A percentile compares a stretch with the other conserved stretches of the same genome.
Evolutionary conservation across 805 yeast species (phyloP).

Genomic region (Suhomyces vadensis): DNA sequence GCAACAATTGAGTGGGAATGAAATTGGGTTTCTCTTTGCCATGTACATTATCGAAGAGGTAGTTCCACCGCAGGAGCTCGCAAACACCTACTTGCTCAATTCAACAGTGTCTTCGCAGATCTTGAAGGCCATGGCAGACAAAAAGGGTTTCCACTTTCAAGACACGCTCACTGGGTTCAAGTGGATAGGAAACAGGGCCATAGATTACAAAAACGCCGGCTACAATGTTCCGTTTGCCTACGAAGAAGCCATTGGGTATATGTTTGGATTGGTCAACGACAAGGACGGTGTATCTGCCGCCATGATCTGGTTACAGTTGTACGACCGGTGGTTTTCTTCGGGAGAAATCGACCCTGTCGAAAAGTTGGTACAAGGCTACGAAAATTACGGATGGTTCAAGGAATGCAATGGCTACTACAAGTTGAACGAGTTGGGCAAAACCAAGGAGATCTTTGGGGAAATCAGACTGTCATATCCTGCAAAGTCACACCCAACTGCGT

Average conservation of each 20-base stretch:
- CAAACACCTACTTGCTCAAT: slow-evolving; percentile 60
- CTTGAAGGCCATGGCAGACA: slow-evolving; percentile 64
- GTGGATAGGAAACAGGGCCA: slow-evolving; percentile 93
- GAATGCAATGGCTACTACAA: slow-evolving; percentile 86
- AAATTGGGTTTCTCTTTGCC: slow-evolving; percentile 84
- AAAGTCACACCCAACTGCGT: slow-evolving; percentile 40
- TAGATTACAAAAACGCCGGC: slow-evolving; percentile 65
- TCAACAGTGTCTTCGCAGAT: slow-evolving; percentile 93
- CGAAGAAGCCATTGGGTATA: slow-evolving; percentile 95
- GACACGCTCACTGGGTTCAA: slow-evolving; percentile 96
- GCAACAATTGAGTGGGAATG: slow-evolving; percentile 88
- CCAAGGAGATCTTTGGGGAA: slow-evolving; percentile 52
- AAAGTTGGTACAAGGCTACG: slow-evolving; percentile 58
- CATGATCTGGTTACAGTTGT: slow-evolving; percentile 70
- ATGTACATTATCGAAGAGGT: slow-evolving; percentile 49
- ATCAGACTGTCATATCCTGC: slow-evolving; percentile 41
- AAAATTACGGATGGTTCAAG: slow-evolving; percentile 75
- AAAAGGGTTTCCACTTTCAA: slow-evolving; percentile 57
- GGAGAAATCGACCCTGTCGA: slow-evolving; percentile 43
- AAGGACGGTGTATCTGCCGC: slow-evolving; percentile 92
- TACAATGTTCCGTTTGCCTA: slow-evolving; percentile 80
- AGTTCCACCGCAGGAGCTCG: slow-evolving; percentile 22
- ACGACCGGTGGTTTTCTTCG: slow-evolving; percentile 48
- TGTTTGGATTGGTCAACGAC: slow-evolving; percentile 83
- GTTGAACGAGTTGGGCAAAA: slow-evolving; percentile 53